A percentile compares a stretch with the other conserved stretches of the same genome.
Evolutionary conservation across 2,329 filamentous ascomycete species (phyloP).

Genomic region (Venturia nashicola): DNA sequence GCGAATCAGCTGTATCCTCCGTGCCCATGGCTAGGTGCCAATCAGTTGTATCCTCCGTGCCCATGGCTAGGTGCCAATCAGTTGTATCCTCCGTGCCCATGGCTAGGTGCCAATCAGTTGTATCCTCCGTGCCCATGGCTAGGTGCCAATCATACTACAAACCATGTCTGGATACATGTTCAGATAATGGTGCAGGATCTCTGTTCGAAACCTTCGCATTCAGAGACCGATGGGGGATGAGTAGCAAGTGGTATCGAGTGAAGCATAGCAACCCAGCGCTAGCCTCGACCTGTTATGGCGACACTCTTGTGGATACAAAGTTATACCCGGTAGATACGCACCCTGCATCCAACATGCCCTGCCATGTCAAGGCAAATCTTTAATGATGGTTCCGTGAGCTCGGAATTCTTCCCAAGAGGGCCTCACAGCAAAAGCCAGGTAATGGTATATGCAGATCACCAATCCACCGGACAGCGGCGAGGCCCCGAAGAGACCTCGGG

Average conservation of each 20-base stretch:
- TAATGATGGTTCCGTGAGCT: not conserved
- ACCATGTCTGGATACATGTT: too few species aligned
- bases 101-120: too few species aligned
- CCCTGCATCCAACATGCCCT: not conserved
- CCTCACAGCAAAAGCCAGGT: not conserved
- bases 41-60: too few species aligned
- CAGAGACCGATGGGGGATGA: too few species aligned
- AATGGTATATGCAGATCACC: not conserved
- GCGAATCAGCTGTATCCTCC: too few species aligned
- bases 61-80: too few species aligned
- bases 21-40: too few species aligned
- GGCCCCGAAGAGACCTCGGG: not conserved
- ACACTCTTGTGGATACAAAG: not conserved
- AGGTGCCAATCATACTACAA: too few species aligned
- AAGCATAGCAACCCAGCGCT: not conserved
- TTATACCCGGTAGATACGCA: not conserved
- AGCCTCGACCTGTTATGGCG: not conserved
- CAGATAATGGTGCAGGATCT: too few species aligned
- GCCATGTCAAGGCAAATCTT: not conserved
- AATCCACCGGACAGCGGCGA: not conserved
- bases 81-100: too few species aligned
- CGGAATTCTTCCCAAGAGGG: not conserved
- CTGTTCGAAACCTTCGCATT: too few species aligned
- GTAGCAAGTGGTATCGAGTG: not conserved
- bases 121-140: too few species aligned